A percentile compares a stretch with the other conserved stretches of the same genome.
These are phyloP conservation scores for Corymbia maculata DNA, from an alignment of 345 rosid genomes.

Conservation along the genomic window DNA sequence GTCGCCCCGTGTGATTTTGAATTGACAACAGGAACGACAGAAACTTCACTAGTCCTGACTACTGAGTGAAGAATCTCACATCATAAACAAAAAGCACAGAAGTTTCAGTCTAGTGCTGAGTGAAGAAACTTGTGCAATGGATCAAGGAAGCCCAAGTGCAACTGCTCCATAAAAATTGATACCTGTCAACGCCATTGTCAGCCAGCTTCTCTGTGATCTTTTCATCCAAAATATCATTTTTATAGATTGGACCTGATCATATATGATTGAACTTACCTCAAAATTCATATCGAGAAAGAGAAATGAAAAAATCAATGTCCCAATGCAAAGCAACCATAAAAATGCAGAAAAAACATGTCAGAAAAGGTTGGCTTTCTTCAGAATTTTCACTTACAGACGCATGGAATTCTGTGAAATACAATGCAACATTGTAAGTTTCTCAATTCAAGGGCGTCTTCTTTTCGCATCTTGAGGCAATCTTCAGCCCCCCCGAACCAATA, in stretches of 20 bases:
- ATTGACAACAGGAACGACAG: background rate
- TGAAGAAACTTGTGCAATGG: background rate
- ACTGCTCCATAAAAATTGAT: background rate
- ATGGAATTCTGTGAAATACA: background rate
- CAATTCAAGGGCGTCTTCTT: background rate
- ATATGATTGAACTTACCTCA: background rate
- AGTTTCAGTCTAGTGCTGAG: background rate
- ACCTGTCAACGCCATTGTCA: background rate
- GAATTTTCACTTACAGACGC: background rate
- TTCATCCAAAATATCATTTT: background rate
- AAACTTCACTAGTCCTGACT: background rate
- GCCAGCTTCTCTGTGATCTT: background rate
- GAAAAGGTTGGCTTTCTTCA: background rate
- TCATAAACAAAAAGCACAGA: background rate
- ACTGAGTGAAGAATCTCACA: background rate
- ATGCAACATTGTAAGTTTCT: background rate
- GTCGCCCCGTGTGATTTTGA: background rate
- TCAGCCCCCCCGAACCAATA: background rate
- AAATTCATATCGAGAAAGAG: background rate
- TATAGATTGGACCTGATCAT: background rate
- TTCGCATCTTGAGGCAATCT: background rate
- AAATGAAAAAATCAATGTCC: background rate
- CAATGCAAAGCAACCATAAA: background rate
- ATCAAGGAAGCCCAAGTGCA: background rate
- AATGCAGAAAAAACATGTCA: background rate